Evolutionary conservation across 2,329 filamentous ascomycete species (phyloP).

Genomic region (Colletotrichum coccodes): DNA sequence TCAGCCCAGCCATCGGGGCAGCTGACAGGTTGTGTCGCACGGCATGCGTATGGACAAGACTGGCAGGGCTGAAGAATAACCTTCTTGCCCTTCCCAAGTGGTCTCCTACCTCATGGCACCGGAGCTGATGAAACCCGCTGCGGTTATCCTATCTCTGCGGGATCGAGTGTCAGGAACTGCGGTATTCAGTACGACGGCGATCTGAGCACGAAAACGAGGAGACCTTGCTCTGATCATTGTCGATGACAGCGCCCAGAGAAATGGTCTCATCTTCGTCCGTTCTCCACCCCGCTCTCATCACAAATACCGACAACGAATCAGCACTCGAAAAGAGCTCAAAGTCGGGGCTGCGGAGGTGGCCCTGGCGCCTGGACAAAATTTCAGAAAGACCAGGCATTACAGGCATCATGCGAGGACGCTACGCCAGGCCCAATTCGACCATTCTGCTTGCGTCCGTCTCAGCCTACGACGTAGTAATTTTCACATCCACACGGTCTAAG

Average conservation of each 20-base stretch:
- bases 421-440: conserved; percentile 4
- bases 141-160: not conserved
- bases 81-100: not conserved
- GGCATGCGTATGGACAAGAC: not conserved
- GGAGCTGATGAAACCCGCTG: not conserved
- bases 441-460: conserved; percentile 21
- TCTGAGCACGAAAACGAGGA: not conserved
- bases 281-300: not conserved
- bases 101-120: conserved; percentile 6
- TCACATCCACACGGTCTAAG: conserved; percentile 16
- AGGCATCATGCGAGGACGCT: not conserved
- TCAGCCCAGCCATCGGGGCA: not conserved
- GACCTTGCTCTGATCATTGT: conserved; percentile 21
- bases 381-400: conserved; percentile 1
- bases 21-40: conserved; percentile 7
- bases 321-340: conserved; percentile 2
- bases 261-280: not conserved
- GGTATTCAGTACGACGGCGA: not conserved
- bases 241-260: conserved; percentile 28
- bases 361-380: not conserved
- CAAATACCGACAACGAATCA: conserved; percentile 22
- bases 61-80: conserved; percentile 20
- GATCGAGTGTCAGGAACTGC: not conserved
- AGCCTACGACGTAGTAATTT: conserved; percentile 14
- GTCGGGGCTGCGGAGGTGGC: conserved; percentile 3